Percentiles rank a stretch among this genome's conserved stretches.
These are phyloP conservation scores for Trichoderma asperelloides DNA, from an alignment of 495 filamentous ascomycete genomes.

Conservation along the genomic window DNA sequence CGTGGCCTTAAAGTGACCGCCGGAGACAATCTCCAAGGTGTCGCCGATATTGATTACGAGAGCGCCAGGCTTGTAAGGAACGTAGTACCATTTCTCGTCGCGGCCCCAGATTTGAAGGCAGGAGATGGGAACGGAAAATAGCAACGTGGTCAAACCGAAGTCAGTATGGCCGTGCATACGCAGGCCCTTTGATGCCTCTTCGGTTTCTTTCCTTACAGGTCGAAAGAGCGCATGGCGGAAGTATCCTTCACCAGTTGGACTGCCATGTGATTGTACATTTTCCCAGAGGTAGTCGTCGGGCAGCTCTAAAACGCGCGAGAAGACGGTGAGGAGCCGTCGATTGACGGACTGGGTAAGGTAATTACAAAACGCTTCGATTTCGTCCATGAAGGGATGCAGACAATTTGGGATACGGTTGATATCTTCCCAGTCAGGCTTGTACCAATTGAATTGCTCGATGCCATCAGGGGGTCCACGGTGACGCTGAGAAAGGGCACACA, in stretches of 20 bases:
- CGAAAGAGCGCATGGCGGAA: conserved; percentile 39
- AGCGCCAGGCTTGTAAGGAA: conserved; percentile 35
- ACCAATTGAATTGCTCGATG: conserved; percentile 43
- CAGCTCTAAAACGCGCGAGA: conserved; percentile 38
- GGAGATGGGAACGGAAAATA: conserved; percentile 36
- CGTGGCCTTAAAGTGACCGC: conserved; percentile 42
- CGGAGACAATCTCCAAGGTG: conserved; percentile 37
- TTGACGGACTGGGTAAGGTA: conserved; percentile 39
- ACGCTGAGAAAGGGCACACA: conserved; percentile 20
- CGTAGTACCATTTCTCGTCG: conserved; percentile 35
- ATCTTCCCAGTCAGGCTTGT: conserved; percentile 30
- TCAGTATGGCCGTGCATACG: conserved; percentile 41
- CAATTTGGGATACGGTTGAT: conserved; percentile 27
- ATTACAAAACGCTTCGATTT: conserved; percentile 34
- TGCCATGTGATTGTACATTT: conserved; percentile 36
- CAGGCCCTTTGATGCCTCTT: conserved; percentile 31
- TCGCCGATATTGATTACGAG: conserved; percentile 41
- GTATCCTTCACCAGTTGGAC: conserved; percentile 36
- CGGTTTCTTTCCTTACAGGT: conserved; percentile 29
- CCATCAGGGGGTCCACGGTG: conserved; percentile 28
- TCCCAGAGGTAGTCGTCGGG: conserved; percentile 39
- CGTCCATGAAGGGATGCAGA: conserved; percentile 37
- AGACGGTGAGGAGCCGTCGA: conserved; percentile 32
- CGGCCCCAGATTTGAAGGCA: conserved; percentile 36
- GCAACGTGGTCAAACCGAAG: conserved; percentile 33